Base-by-base conservation (phyloP, 768 basidiomycete genomes). In the Lactifluus piperatus region DNA sequence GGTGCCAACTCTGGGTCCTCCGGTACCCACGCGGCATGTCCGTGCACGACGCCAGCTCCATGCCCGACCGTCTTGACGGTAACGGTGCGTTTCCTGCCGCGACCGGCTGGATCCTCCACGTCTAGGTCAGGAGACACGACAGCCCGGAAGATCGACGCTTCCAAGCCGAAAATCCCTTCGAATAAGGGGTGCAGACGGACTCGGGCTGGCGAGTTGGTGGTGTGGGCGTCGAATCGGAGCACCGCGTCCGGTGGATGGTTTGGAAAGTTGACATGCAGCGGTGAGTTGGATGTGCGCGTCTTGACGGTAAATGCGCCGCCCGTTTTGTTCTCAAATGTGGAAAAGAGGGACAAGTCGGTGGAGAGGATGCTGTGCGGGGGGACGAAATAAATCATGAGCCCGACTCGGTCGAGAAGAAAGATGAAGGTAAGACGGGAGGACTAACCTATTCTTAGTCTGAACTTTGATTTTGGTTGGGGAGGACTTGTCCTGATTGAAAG, bases 61-160 rank as follows among this genome's bases (percentile, higher is more conserved):
- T 43, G 57, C 7, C 50, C 57, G 47, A 62, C 5, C 30, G 41
- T 29, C 34, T 48, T 58, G 18, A 53, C 46, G 22, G 59, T 11
- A 26, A 62, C 51, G 4, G 14, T 27, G 29, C 61, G 61, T 26
- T 47, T 51, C 46, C 61, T 43, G 18, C 22, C 57, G 46, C 37
- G 61, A 27, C 51, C 51, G 9, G 61, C 51, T 14, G 61, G 61
- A 24, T 62, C 61, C 13, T 49, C 32, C 29, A 41, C 57, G 11
- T 62, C 46, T 0, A 1, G 14, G 10, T 58, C 50, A 5, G 44
- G 20, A 7, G 20, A 2, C 30, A 60, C 47, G 27, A 3, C 1
- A 14, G 39, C 30, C 22, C 20, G 26, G 26, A 60, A 58, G 32
- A 49, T 3, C 18, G 57, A 47, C 39, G 60, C 60, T 10, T 27